Conservation (phyloP, 73 alveolate genomes). For the Halteria grandinella region DNA sequence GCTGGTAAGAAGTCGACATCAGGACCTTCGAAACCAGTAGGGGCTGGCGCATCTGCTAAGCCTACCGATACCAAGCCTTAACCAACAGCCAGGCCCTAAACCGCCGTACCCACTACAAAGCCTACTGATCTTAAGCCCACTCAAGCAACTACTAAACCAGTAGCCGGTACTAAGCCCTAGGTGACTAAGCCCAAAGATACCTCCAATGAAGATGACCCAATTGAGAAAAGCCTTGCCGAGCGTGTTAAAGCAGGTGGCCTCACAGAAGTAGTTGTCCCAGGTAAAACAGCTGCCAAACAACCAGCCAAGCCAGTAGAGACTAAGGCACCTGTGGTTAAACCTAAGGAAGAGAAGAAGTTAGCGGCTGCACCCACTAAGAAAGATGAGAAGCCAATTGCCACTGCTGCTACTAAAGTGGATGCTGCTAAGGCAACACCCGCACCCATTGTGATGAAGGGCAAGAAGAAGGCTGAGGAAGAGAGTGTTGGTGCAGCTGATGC, state of each 20-base stretch:
- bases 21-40: no score
- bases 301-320: not conserved
- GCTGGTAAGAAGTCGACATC: no score
- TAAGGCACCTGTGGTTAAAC: not conserved
- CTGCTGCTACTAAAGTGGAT: conserved; percentile 1
- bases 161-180: no score
- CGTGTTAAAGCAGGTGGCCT: conserved; percentile 32
- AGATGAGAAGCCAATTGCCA: conserved; percentile 1
- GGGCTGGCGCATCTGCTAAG: not conserved
- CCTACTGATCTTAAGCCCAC: no score
- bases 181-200: conserved; percentile 2
- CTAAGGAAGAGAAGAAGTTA: not conserved
- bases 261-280: conserved; percentile 1
- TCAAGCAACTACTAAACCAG: no score
- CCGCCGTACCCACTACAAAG: not conserved
- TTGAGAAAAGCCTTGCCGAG: conserved; percentile 3
- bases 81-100: not conserved
- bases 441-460: conserved; percentile 46
- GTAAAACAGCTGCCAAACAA: not conserved
- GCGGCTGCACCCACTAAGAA: not conserved
- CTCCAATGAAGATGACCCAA: conserved; percentile 35
- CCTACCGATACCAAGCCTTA: not conserved
- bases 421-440: conserved; percentile 1
- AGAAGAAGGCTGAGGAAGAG: conserved; percentile 39
- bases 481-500: conserved; percentile 11